Evolutionary conservation across 2,329 filamentous ascomycete genomes (phyloP).

Genomic region (Lachnellula arida): DNA sequence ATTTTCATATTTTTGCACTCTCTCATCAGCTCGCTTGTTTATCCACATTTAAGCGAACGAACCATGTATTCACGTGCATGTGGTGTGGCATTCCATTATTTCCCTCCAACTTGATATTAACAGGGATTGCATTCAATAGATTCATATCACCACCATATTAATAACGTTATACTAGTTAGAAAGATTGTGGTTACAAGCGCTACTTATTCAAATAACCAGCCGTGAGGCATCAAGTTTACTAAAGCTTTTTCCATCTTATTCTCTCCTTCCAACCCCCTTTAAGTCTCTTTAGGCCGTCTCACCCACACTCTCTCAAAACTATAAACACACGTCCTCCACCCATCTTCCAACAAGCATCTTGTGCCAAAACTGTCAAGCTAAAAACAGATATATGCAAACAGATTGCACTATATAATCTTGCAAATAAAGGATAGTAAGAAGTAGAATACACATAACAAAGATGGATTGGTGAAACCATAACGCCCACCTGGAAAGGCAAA

Average conservation of each 20-base stretch:
- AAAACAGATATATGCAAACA: not conserved
- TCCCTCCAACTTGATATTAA: not conserved
- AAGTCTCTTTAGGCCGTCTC: not conserved
- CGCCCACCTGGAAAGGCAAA: conserved; percentile 4
- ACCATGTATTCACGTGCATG: not conserved
- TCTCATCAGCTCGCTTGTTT: too few species aligned
- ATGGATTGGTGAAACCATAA: not conserved
- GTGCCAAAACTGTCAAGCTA: not conserved
- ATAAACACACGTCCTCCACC: conserved; percentile 8
- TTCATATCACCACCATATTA: not conserved
- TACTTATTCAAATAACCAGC: conserved; percentile 24
- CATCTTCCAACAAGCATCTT: not conserved
- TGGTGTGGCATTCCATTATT: too few species aligned
- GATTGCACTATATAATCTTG: conserved; percentile 9
- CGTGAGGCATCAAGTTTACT: conserved; percentile 28
- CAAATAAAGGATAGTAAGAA: conserved; percentile 26
- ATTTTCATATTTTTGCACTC: too few species aligned
- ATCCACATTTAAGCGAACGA: not conserved
- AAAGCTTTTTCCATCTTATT: conserved; percentile 15
- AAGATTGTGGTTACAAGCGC: too few species aligned
- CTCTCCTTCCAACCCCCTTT: conserved; percentile 6
- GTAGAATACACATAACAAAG: conserved; percentile 23
- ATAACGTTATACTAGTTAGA: too few species aligned
- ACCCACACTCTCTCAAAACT: not conserved
- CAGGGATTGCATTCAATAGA: not conserved